phyloP scores from a whole-genome alignment of 805 yeast genomes.

The Wickerhamomyces tratensis region DNA sequence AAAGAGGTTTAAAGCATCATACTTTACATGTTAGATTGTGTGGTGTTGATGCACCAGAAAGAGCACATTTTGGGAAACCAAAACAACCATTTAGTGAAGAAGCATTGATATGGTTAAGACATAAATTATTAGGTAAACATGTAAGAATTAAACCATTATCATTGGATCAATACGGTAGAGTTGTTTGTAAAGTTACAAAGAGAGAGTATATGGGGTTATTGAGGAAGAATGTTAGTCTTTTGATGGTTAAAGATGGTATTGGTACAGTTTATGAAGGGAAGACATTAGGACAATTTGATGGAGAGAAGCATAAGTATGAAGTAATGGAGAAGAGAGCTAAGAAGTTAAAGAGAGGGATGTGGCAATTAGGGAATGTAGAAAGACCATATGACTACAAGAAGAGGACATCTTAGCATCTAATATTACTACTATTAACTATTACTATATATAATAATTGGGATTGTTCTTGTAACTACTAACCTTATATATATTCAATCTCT shows the following conservation, averaged over 20 bases:
- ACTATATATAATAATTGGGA: no score
- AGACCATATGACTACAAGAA: slow-evolving; percentile 80
- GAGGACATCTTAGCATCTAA: no score
- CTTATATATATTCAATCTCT: neutral
- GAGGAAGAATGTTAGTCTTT: slow-evolving; percentile 65
- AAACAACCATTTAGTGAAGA: slow-evolving; percentile 85
- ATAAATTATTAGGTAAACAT: slow-evolving; percentile 52
- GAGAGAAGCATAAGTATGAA: slow-evolving; percentile 50
- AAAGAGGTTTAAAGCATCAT: slow-evolving; percentile 37
- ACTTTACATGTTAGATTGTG: slow-evolving; percentile 79
- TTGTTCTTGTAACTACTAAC: neutral
- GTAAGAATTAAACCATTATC: slow-evolving; percentile 72
- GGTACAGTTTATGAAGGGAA: slow-evolving; percentile 86
- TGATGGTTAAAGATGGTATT: slow-evolving; percentile 77
- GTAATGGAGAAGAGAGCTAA: slow-evolving; percentile 54
- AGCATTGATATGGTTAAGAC: slow-evolving; percentile 68
- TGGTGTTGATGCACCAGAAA: slow-evolving; percentile 96
- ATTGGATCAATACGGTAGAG: slow-evolving; percentile 82
- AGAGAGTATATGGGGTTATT: slow-evolving; percentile 43
- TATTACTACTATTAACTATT: no score
- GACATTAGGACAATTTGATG: slow-evolving; percentile 78
- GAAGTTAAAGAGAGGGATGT: slow-evolving; percentile 50
- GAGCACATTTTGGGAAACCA: slow-evolving; percentile 89
- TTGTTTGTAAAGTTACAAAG: slow-evolving; percentile 61
- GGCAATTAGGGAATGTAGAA: slow-evolving; percentile 36